A percentile compares a stretch with the other conserved stretches of the same genome.
Evolutionary conservation across 352 stramenopile species (phyloP).

Genomic region (Pythium brachiatum): DNA sequence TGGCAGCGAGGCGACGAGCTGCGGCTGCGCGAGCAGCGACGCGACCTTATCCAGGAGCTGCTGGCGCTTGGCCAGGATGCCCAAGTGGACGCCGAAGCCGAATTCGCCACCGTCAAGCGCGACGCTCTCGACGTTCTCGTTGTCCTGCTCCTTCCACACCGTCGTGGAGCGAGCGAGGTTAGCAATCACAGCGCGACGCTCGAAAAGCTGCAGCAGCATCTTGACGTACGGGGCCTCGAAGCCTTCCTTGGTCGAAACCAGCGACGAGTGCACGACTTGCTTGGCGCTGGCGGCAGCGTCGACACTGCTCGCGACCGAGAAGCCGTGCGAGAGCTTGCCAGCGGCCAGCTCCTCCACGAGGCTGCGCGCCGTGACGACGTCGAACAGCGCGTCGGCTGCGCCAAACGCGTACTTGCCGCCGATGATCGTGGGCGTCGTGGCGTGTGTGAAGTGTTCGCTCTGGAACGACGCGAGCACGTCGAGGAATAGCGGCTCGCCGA

Average conservation of each 20-base stretch:
- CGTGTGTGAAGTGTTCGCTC: conserved; percentile 63
- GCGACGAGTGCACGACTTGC: conserved; percentile 50
- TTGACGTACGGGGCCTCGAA: conserved; percentile 76
- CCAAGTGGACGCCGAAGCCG: conserved; percentile 70
- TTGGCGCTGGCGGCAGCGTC: conserved; percentile 29
- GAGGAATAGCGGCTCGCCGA: conserved; percentile 90
- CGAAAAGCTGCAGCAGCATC: conserved; percentile 76
- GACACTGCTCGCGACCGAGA: conserved; percentile 47
- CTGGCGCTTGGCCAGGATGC: conserved; percentile 65
- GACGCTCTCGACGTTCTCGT: conserved; percentile 31
- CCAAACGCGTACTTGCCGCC: conserved; percentile 82
- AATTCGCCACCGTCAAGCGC: conserved; percentile 64
- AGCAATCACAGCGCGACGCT: conserved; percentile 64
- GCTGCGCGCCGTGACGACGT: conserved; percentile 77
- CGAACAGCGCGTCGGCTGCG: conserved; percentile 66
- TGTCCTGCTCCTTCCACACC: conserved; percentile 62
- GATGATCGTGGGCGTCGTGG: conserved; percentile 62
- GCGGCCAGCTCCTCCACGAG: conserved; percentile 66
- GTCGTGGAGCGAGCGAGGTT: conserved; percentile 69
- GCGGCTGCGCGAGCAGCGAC: conserved; percentile 32
- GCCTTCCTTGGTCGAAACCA: conserved; percentile 50
- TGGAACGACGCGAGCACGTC: conserved; percentile 91
- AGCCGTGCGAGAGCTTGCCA: conserved; percentile 65
- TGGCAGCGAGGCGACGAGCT: conserved; percentile 31
- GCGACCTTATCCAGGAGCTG: conserved; percentile 66